phyloP scores from a whole-genome alignment of 1,139 yeast species.

The Pichia sp. region DNA sequence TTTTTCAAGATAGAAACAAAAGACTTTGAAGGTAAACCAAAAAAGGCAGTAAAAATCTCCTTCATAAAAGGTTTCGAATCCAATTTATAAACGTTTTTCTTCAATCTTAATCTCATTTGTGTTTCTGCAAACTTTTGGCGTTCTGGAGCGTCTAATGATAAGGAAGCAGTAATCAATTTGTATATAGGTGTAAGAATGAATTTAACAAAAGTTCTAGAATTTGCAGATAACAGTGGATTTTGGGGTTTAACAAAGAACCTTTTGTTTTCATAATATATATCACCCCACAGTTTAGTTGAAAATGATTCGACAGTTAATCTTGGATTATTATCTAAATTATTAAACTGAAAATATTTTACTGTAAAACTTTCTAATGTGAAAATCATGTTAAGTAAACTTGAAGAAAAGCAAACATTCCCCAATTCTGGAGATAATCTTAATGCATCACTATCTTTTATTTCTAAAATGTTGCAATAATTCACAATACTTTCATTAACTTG shows the following conservation, averaged over 20 bases:
- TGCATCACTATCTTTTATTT: slow-evolving; percentile 25
- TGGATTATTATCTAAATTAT: slow-evolving; percentile 15
- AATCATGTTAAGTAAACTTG: slow-evolving; percentile 53
- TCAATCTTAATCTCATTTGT: slow-evolving; percentile 37
- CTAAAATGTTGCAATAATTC: slow-evolving; percentile 13
- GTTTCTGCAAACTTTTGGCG: slow-evolving; percentile 39
- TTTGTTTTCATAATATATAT: slow-evolving; percentile 47
- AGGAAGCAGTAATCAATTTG: slow-evolving; percentile 57
- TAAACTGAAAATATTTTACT: slow-evolving; percentile 38
- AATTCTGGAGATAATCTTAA: slow-evolving; percentile 51
- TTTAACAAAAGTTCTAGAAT: slow-evolving; percentile 52
- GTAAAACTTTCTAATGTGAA: slow-evolving; percentile 69
- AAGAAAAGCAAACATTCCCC: slow-evolving; percentile 70
- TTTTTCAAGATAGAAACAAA: slow-evolving; percentile 46
- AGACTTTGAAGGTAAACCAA: slow-evolving; percentile 43
- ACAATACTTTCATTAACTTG: slow-evolving; percentile 51
- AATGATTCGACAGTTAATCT: slow-evolving; percentile 38
- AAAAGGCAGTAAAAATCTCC: slow-evolving; percentile 48
- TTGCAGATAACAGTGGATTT: slow-evolving; percentile 25
- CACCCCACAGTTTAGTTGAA: slow-evolving; percentile 69
- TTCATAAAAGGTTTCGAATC: slow-evolving; percentile 57
- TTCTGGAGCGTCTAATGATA: slow-evolving; percentile 47
- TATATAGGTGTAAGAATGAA: slow-evolving; percentile 77
- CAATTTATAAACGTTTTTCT: slow-evolving; percentile 37
- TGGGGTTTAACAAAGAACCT: slow-evolving; percentile 40